A percentile compares a stretch with the other conserved stretches of the same genome.
These are phyloP conservation scores for Russula vinacea DNA, from an alignment of 768 basidiomycete species.

Conservation along the genomic window DNA sequence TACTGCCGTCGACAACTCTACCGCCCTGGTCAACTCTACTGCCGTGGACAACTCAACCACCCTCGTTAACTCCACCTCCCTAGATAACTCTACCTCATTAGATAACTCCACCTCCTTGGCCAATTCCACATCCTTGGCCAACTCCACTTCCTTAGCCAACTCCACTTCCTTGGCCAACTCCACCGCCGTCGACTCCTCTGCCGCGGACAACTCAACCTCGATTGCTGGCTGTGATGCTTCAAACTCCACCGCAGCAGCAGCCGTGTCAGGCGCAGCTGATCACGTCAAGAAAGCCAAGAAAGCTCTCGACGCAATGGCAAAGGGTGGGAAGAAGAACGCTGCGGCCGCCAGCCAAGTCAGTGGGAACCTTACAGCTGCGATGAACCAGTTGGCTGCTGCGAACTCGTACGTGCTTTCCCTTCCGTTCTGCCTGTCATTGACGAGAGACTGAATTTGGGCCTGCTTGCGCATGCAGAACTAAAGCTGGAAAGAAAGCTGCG, in stretches of 20 bases:
- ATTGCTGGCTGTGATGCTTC: neutral
- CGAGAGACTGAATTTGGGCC: neutral
- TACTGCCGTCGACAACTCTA: neutral
- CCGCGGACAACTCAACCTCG: neutral
- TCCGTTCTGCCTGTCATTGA: no score
- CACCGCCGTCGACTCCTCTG: no score
- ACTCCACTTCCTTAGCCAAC: no score
- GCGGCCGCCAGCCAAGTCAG: neutral
- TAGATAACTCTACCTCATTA: neutral
- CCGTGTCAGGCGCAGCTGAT: neutral
- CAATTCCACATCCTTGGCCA: neutral
- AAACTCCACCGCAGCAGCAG: neutral
- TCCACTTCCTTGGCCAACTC: neutral
- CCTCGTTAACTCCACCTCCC: neutral
- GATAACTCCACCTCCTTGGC: neutral
- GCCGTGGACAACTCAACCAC: neutral
- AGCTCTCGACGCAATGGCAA: neutral
- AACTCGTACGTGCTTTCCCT: slow-evolving; percentile 5
- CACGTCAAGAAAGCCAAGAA: neutral
- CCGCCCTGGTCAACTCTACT: neutral
- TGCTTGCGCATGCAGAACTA: neutral
- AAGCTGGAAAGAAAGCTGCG: neutral
- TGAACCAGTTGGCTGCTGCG: neutral
- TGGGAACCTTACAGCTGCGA: slow-evolving; percentile 10
- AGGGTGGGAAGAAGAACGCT: neutral